Evolutionary conservation across 192 early-diverging fungal species (phyloP), one percentile per base, ranked within the genome.

Genomic region (Entomortierella beljakovae): DNA sequence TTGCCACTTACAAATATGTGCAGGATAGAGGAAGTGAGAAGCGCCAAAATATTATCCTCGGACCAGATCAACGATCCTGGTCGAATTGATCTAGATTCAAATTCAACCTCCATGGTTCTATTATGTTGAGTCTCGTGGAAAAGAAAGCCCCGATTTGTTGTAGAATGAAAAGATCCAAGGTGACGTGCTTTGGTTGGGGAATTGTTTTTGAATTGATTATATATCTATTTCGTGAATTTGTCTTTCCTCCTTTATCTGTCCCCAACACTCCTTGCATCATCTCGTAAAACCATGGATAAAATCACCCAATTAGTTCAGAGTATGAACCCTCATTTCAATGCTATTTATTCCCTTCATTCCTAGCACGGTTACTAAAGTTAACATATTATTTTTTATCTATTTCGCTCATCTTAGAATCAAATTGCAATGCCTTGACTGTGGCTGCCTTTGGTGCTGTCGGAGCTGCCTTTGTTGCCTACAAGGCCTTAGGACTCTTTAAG

Each of bases 401-500:
- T 55, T 22, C 20, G 15, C 48, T 18, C 43, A 26, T 15, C 34
- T 31, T 68, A 77, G 74, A 77, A 77, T 77, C 74, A 0, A 48
- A 77, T 54, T 23, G 34, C 60, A 77, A 77, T 31, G 66, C 74
- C 55, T 59, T 51, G 16, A 50, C 74, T 22, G 65, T 77, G 9
- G 74, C 74, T 43, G 37, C 69, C 49, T 82, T 85, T 48, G 75
- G 81, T 16, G 68, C 62, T 34, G 71, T 82, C 23, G 83, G 82
- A 61, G 70, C 56, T 25, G 51, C 58, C 20, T 65, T 69, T 49
- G 59, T 86, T 38, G 70, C 69, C 29, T 56, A 52, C 34, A 81
- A 80, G 49, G 35, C 70, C 22, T 53, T 84, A 34, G 74, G 80
- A 34, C 70, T 87, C 48, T 59, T 85, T 32, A 85, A 82, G 48